Evolutionary conservation across 805 yeast species (phyloP).

Genomic region (Starmerella vitae): DNA sequence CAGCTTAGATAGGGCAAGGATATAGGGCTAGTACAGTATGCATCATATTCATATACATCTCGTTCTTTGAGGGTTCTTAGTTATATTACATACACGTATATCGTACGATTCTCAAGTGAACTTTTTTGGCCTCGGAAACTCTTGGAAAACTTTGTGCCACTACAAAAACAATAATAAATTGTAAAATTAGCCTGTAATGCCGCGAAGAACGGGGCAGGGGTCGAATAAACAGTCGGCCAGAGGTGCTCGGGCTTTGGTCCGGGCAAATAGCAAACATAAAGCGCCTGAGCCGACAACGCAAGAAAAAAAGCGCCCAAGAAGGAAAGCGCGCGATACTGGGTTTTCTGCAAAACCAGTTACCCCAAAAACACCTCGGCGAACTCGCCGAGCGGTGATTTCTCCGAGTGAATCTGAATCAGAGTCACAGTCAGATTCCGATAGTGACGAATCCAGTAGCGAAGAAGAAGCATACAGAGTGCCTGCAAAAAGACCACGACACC

Average conservation of each 20-base stretch:
- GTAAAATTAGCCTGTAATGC: conserved; percentile 2
- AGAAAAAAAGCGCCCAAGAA: neutral
- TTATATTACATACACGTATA: conserved; percentile 6
- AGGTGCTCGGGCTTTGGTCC: neutral
- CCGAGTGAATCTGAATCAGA: neutral
- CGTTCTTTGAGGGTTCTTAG: conserved; percentile 1
- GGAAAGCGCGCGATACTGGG: neutral
- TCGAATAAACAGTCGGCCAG: conserved; percentile 5
- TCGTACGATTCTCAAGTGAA: conserved; percentile 2
- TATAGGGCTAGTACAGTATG: conserved; percentile 4
- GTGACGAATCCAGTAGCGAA: neutral
- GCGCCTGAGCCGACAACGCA: neutral
- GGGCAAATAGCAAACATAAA: neutral
- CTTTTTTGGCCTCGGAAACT: neutral
- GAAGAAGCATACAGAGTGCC: neutral
- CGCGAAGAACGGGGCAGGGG: conserved; percentile 17
- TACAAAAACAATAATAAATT: neutral
- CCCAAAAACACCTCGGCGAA: neutral
- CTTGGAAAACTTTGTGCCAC: neutral
- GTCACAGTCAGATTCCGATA: neutral
- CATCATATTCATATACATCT: conserved; percentile 5
- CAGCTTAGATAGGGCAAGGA: too few relatives aligned
- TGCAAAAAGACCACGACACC: neutral
- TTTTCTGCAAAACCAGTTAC: neutral
- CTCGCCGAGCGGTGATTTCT: neutral